Evolutionary conservation across 257 asterid species (phyloP), one percentile per base, ranked within the genome.

Genomic region (Hygrophila difformis): DNA sequence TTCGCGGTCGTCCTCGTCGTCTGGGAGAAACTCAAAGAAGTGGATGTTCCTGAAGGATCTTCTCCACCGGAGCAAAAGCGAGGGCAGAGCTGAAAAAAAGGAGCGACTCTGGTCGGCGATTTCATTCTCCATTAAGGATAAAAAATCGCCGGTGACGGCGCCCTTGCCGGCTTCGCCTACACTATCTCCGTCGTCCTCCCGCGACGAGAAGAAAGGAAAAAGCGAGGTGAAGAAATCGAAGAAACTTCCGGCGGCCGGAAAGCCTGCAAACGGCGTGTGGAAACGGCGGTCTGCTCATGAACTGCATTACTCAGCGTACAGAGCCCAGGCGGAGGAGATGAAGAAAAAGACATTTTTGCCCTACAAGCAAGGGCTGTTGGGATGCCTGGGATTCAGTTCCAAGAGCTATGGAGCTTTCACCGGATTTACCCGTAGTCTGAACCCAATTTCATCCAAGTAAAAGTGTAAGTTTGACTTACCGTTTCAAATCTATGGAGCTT

Each of bases 301-400:
- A 64, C 20, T 86, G 76, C 93, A 82, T 57, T 91, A 91, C 73
- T 82, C 93, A 0, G 68, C 89, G 1, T 76, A 82, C 53, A 63
- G 96, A 59, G 96, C 95, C 39, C 95, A 91, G 48, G 87, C 99
- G 33, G 99, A 86, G 71, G 99, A 91, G 76, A 68, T 91, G 95
- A 86, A 84, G 94, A 91, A 66, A 61, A 86, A 83, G 83, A 91
- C 99, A 22, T 91, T 73, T 58, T 70, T 91, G 61, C 99, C 99
- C 2, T 91, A 91, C 57, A 39, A 87, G 53, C 95, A 80, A 55
- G 96, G 99, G 3, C 55, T 91, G 45, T 68, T 91, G 10, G 99
- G 96, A 3, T 91, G 96, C 71, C 65, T 91, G 39, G 99, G 96
- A 1, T 87, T 91, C 62, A 82, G 89, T 42, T 86, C 99, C 6